Evolutionary conservation across 1,139 yeast species (phyloP), one percentile per base, ranked within the genome.

Genomic region (Pichia sp.): DNA sequence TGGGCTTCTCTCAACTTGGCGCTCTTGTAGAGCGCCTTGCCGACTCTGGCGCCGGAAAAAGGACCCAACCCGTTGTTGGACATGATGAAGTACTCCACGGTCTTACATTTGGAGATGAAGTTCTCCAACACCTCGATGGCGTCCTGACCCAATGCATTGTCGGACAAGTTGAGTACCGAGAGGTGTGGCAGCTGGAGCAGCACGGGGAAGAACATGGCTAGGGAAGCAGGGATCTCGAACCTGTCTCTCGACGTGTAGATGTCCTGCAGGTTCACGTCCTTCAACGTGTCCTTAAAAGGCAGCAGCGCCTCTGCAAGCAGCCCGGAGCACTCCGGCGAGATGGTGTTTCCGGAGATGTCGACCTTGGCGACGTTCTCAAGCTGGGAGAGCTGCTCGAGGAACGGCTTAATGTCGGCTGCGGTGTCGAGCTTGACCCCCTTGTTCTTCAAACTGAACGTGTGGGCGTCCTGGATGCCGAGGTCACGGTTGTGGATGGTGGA

Each of bases 31-130:
- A 93, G 79, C 6, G 96, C 89, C 61, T 83, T 83, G 58, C 97
- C 99, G 61, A 93, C 87, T 70, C 96, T 81, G 53, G 95, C 86
- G 63, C 99, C 99, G 0, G 98, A 96, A 71, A 87, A 87, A 34
- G 99, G 99, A 27, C 99, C 99, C 83, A 93, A 85, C 54, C 99
- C 99, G 70, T 95, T 93, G 73, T 93, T 93, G 49, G 97, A 87
- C 61, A 95, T 76, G 60, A 89, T 84, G 69, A 95, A 79, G 68
- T 93, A 97, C 70, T 88, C 86, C 57, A 93, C 74, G 30, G 96
- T 84, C 17, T 82, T 78, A 49, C 95, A 96, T 64, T 84, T 78
- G 16, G 88, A 74, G 60, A 95, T 76, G 65, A 86, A 92, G 41
- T 75, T 77, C 67, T 92, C 97, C 59, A 93, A 79, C 14, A 95